Percentiles rank a stretch among this genome's conserved stretches.
Evolutionary conservation across 768 basidiomycete genomes (phyloP).

Genomic region (Candolleomyces eurysporus): DNA sequence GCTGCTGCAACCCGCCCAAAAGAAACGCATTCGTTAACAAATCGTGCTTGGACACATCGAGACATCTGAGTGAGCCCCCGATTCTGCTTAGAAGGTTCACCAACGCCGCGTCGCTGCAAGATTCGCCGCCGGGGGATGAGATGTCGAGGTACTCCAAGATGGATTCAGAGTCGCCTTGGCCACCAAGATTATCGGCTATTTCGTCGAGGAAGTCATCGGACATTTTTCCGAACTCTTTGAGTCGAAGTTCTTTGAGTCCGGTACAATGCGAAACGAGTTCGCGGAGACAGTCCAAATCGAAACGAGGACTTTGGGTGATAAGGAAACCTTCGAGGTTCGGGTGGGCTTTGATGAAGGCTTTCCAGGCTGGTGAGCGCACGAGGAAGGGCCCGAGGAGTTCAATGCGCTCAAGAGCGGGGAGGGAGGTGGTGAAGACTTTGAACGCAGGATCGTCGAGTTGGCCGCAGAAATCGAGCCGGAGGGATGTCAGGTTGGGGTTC

Average conservation of each 20-base stretch:
- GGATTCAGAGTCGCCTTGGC: too few relatives aligned
- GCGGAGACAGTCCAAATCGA: constrained; percentile 67
- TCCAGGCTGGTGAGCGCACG: constrained; percentile 73
- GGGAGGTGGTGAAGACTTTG: constrained; percentile 52
- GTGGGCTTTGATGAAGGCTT: constrained; percentile 64
- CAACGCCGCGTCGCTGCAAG: constrained; percentile 56
- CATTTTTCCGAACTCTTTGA: constrained; percentile 77
- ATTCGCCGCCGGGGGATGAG: constrained; percentile 49
- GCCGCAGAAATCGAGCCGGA: constrained; percentile 87
- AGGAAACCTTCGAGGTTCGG: constrained; percentile 68
- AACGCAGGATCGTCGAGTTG: constrained; percentile 67
- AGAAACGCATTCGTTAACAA: constrained; percentile 62
- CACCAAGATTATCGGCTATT: constrained; percentile 29
- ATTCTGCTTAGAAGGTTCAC: constrained; percentile 52
- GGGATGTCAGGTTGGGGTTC: constrained; percentile 77
- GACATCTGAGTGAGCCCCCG: constrained; percentile 52
- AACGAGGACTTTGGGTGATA: constrained; percentile 84
- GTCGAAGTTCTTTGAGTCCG: constrained; percentile 62
- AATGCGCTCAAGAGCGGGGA: constrained; percentile 67
- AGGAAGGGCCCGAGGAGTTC: constrained; percentile 89
- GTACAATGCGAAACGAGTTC: constrained; percentile 55
- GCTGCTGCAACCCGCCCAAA: constrained; percentile 51
- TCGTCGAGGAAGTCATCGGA: constrained; percentile 59
- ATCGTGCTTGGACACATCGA: constrained; percentile 72
- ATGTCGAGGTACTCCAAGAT: constrained; percentile 63